phyloP scores from a whole-genome alignment of 495 filamentous ascomycete species.

The Astrothelium subdiscretum region DNA sequence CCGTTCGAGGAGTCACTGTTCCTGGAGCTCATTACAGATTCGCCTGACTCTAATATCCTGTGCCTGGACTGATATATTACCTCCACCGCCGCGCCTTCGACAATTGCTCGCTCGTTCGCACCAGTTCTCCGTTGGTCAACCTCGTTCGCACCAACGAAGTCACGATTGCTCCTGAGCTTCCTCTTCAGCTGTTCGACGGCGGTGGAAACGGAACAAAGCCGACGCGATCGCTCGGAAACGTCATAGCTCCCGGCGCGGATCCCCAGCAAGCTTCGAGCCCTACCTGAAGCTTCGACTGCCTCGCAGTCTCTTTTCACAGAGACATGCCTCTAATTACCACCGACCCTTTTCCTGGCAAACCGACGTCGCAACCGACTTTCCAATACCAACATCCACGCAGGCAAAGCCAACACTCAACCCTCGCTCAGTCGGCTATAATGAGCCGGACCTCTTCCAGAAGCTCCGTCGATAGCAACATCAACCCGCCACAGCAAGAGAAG shows the following conservation, averaged over 20 bases:
- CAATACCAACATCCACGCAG: background rate
- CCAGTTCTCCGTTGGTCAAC: background rate
- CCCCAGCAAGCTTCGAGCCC: background rate
- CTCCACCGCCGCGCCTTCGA: background rate
- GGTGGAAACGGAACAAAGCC: background rate
- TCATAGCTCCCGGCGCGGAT: background rate
- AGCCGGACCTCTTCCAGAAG: slow-evolving; percentile 26
- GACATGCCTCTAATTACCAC: background rate
- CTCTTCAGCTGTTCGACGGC: background rate
- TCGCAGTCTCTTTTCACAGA: background rate
- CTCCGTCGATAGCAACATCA: slow-evolving; percentile 10
- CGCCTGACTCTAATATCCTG: too few relatives aligned
- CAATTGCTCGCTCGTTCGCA: too few relatives aligned
- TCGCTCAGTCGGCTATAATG: slow-evolving; percentile 53
- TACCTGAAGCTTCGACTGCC: background rate
- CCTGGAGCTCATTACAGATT: background rate
- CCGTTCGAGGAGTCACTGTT: background rate
- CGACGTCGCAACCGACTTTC: background rate
- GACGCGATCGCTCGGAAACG: background rate
- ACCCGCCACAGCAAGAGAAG: background rate
- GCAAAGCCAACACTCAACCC: slow-evolving; percentile 21
- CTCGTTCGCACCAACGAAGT: background rate
- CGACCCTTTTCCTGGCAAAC: background rate
- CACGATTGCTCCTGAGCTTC: background rate
- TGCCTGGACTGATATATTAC: too few relatives aligned